Percentiles rank a stretch among this genome's conserved stretches.
These are phyloP conservation scores for Yamadazyma paraphyllophila DNA, from an alignment of 805 yeast genomes.

Conservation along the genomic window DNA sequence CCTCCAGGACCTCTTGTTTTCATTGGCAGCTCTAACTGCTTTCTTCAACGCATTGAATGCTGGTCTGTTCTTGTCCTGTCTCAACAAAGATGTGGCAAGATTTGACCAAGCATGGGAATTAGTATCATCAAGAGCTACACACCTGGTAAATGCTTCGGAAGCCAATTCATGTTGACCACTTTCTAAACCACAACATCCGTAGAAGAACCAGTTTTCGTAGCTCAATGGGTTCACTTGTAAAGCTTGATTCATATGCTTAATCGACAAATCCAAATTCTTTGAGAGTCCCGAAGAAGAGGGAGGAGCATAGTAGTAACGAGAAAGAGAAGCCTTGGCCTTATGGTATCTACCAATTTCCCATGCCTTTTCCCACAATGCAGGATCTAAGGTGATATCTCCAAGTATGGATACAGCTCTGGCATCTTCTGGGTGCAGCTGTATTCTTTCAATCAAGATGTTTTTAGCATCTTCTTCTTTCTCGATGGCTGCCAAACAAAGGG, in stretches of 20 bases:
- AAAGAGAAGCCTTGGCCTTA: constrained; percentile 81
- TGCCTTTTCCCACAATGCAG: constrained; percentile 73
- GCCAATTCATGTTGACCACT: constrained; percentile 68
- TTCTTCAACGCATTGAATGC: constrained; percentile 83
- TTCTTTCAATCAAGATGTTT: constrained; percentile 51
- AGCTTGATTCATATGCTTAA: constrained; percentile 72
- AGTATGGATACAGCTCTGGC: constrained; percentile 80
- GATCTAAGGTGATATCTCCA: constrained; percentile 83
- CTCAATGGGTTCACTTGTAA: constrained; percentile 69
- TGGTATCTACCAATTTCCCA: constrained; percentile 86
- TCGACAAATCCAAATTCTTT: constrained; percentile 52
- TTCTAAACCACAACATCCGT: constrained; percentile 88
- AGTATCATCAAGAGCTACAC: constrained; percentile 80
- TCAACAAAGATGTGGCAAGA: constrained; percentile 74
- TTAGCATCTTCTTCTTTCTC: constrained; percentile 72
- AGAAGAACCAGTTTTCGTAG: constrained; percentile 84
- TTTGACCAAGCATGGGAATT: constrained; percentile 90
- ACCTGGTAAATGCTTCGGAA: constrained; percentile 87
- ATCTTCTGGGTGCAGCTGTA: constrained; percentile 61
- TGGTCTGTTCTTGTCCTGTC: constrained; percentile 62
- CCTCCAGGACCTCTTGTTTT: constrained; percentile 74
- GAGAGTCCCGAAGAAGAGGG: constrained; percentile 52
- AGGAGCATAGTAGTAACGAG: constrained; percentile 67
- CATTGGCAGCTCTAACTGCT: constrained; percentile 69
- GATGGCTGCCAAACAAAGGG: constrained; percentile 84